Evolutionary conservation across 768 basidiomycete genomes (phyloP), one percentile per base, ranked within the genome.

Genomic region (Lyophyllum semitale): DNA sequence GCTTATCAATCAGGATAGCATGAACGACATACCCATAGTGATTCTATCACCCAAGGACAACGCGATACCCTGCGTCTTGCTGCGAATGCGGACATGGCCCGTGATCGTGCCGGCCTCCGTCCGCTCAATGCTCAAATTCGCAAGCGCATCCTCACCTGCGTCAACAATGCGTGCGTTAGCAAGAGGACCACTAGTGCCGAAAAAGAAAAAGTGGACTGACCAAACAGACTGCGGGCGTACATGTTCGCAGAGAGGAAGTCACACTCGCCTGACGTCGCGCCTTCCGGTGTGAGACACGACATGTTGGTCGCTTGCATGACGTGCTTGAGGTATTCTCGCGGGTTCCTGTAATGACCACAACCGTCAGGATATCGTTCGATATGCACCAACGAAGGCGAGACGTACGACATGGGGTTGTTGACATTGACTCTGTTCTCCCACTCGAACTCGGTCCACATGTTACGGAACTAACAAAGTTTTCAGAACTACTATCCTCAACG

Each of bases 351-450:
- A 40, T 35, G 26, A 29, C 33, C 38, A 18, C 37, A 32, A 42
- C 44, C 9, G 20, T 18, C 57, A 46, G 48, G 27, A 51, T 23
- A 35, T 44, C 53, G 18, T 45, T 23, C 44, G 43, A 26, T 1
- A 17, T 8, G n/a, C 15, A 33, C 30, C 30, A 40, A 40, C 49
- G 5, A 51, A 55, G 47, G 54, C 38, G 13, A 59, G 27, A 84
- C 91, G 63, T 74, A 92, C 89, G 87, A 83, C 71, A 95, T 84
- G 22, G 84, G 73, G 43, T 88, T 91, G 60, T 87, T 88, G 51
- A 98, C 92, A 66, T 98, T 98, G 52, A 98, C 96, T 63, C 95
- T 84, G 75, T 99, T 99, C 81, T 99, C 96, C 96, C 96, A 99
- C 71, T 99, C 96, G 65, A 99, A 99, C 71, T 98, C 97, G 25